phyloP scores from a whole-genome alignment of 2,329 filamentous ascomycete species.

The Truncatella angustata region DNA sequence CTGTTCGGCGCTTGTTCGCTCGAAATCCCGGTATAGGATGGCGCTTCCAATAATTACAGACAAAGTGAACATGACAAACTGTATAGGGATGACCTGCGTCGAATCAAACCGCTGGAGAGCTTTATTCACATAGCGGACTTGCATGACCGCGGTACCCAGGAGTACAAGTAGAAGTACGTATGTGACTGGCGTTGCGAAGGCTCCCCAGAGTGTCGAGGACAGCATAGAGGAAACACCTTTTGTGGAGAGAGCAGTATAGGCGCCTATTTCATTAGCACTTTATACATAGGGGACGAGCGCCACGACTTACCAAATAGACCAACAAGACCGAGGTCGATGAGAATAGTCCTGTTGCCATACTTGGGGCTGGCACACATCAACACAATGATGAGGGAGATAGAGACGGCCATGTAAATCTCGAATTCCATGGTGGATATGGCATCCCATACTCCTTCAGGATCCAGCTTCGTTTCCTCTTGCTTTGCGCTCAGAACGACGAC shows the following conservation, averaged over 20 bases:
- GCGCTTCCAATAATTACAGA: constrained; percentile 94
- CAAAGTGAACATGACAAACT: constrained; percentile 95
- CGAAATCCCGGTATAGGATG: constrained; percentile 91
- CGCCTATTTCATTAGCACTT: constrained; percentile 51
- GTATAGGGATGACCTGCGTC: constrained; percentile 95
- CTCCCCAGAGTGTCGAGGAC: constrained; percentile 84
- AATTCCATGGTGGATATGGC: constrained; percentile 88
- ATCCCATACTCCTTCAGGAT: constrained; percentile 84
- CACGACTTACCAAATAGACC: constrained; percentile 76
- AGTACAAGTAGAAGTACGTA: constrained; percentile 82
- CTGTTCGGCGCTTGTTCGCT: constrained; percentile 71
- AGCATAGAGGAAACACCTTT: constrained; percentile 96
- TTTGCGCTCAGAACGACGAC: constrained; percentile 91
- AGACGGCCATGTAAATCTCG: constrained; percentile 83
- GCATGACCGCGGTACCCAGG: constrained; percentile 84
- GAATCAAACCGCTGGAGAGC: constrained; percentile 89
- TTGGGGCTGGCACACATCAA: constrained; percentile 80
- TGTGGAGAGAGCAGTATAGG: constrained; percentile 94
- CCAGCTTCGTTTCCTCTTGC: constrained; percentile 84
- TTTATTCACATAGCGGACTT: constrained; percentile 94
- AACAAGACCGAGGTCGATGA: constrained; percentile 91
- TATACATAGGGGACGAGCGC: constrained; percentile 9
- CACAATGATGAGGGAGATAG: constrained; percentile 66
- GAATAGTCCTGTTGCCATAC: constrained; percentile 81
- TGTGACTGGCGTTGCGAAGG: constrained; percentile 87